Conservation (phyloP, 306 rosid genomes). For the Rosa multiflora region DNA sequence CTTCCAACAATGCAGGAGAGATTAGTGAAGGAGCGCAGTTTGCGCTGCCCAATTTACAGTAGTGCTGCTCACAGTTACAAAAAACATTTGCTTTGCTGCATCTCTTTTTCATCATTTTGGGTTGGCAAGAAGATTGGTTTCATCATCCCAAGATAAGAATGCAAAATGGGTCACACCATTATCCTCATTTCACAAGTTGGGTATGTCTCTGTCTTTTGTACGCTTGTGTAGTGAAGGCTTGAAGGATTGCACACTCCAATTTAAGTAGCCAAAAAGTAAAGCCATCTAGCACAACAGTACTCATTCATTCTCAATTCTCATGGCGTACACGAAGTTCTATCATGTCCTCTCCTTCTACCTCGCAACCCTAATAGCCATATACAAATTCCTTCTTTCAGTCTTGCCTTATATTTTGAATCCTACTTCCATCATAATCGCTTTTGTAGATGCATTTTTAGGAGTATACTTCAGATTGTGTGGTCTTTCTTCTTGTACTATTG, state of each 20-base stretch:
- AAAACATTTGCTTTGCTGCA: not conserved
- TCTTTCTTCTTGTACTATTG: constrained; percentile 31
- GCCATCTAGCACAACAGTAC: not conserved
- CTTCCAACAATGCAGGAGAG: not conserved
- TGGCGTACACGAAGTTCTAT: constrained; percentile 16
- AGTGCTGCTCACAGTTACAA: not conserved
- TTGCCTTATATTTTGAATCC: constrained; percentile 7
- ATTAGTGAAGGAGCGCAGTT: not conserved
- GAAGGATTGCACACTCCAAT: constrained; percentile 1
- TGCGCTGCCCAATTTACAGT: not conserved
- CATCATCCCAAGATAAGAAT: not conserved
- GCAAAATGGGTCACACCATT: constrained; percentile 3
- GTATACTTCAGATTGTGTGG: constrained; percentile 34
- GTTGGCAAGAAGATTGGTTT: constrained; percentile 15
- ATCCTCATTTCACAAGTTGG: constrained; percentile 9
- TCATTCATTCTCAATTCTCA: not conserved
- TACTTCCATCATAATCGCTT: not conserved
- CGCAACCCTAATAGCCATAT: constrained; percentile 11
- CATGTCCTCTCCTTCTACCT: constrained; percentile 21
- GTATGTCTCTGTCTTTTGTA: not conserved
- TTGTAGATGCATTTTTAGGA: constrained; percentile 10
- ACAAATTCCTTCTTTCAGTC: constrained; percentile 7
- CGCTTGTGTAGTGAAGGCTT: constrained; percentile 5
- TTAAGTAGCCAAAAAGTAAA: not conserved
- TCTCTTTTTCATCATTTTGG: not conserved